A percentile compares a stretch with the other conserved stretches of the same genome.
Evolutionary conservation across 1,284 basidiomycete genomes (phyloP).

Genomic region (Sphagnurus paluster): DNA sequence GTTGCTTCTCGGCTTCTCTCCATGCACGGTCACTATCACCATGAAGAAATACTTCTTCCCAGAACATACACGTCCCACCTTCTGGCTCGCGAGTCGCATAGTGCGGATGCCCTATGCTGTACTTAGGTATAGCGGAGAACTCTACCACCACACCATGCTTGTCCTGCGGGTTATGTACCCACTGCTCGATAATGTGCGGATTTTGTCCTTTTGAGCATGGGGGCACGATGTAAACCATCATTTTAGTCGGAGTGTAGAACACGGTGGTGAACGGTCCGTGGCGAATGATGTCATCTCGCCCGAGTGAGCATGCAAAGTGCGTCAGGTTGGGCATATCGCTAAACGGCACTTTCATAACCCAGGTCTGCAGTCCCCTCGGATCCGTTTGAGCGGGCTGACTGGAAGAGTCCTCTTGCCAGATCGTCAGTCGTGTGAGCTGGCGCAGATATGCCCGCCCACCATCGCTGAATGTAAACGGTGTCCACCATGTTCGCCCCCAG

Average conservation of each 20-base stretch:
- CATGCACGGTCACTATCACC: slow-evolving; percentile 11
- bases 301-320: slow-evolving; percentile 32
- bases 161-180: slow-evolving; percentile 13
- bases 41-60: slow-evolving; percentile 19
- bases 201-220: not conserved
- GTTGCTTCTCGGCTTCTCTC: not conserved
- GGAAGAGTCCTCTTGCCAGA: slow-evolving; percentile 27
- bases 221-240: slow-evolving; percentile 11
- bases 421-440: slow-evolving; percentile 34
- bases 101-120: no score
- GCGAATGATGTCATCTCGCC: not conserved
- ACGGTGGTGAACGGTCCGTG: not conserved
- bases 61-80: slow-evolving; percentile 2
- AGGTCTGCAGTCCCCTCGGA: slow-evolving; percentile 4
- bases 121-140: not conserved
- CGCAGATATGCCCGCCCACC: slow-evolving; percentile 33
- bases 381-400: slow-evolving; percentile 24
- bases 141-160: not conserved
- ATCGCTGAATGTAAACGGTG: slow-evolving; percentile 28
- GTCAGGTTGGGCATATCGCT: slow-evolving; percentile 29
- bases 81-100: not conserved
- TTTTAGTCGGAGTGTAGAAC: not conserved
- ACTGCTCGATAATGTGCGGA: slow-evolving; percentile 18
- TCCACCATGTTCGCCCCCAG: slow-evolving; percentile 34
- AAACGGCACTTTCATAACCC: slow-evolving; percentile 27